Evolutionary conservation across 257 asterid species (phyloP), one percentile per base, ranked within the genome.

Genomic region (Datura wrightii): DNA sequence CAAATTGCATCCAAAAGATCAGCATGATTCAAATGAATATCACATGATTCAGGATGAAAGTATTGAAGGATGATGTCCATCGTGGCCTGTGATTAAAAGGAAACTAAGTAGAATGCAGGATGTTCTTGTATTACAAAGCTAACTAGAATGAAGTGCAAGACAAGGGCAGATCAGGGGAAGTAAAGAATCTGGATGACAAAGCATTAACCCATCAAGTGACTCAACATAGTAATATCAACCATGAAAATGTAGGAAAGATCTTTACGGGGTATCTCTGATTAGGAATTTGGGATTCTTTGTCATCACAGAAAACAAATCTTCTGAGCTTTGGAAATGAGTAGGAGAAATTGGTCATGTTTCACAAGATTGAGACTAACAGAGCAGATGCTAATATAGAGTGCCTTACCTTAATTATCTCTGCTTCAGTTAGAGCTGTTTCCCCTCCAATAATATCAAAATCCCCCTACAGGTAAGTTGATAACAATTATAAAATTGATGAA

Each of bases 371-470:
- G 62, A 50, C 81, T 6, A 50, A 50, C 62, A 76, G 41, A 62
- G 50, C 44, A 76, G 41, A 50, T 76, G 82, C 60, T 5, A 50
- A 76, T 36, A 50, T 71, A 24, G 86, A 87, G 88, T 15, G 41
- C 54, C 70, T 80, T 83, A 96, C 99, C 98, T 96, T 96, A 85
- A 96, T 93, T 86, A 90, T 90, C 90, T 94, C 98, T 72, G 99
- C 97, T 94, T 96, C 99, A 50, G 99, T 96, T 90, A 96, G 87
- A 37, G 97, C 93, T 70, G 90, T 85, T 83, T 90, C 94, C 76
- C 99, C 99, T 87, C 99, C 99, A 86, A 96, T 89, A 83, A 96
- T 94, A 86, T 96, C 98, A 87, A 96, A 93, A 91, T 96, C 98
- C 59, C 94, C 99, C 98, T 94, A 87, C 83, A 84, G 87, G 82